Evolutionary conservation across 192 early-diverging fungal species (phyloP), one percentile per base, ranked within the genome.

Genomic region (Backusella parvicylindrica): DNA sequence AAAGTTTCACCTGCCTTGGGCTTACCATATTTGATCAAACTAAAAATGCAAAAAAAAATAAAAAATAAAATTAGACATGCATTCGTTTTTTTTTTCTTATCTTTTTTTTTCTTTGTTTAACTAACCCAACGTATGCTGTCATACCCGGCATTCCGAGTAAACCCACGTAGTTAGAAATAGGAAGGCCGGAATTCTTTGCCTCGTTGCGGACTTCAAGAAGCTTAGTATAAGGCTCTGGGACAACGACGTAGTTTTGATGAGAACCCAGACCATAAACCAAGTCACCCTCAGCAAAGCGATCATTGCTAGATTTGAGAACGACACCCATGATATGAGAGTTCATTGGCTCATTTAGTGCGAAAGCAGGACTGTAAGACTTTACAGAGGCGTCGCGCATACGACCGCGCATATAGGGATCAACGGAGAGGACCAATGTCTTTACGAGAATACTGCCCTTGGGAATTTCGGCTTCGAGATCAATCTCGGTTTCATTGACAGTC

Each of bases 1-100:
- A 95, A 78, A 2, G 93, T 96, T 75, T 98, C 95, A 21, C 95
- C 95, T 0, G 78, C 79, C 81, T 94, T 93, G 70, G 93, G 90
- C 72, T 92, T 75, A 23, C 90, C 93, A 23, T 90, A 76, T 5
- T 81, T 76, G 26, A 87, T 65, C 15, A 94, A 78, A 47, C 91
- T 43, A 30, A 73, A 53, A 32, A 74, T 83, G 18, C 11, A 40
- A 13, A 6, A 53, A n/a, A n/a, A n/a, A n/a, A n/a, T n/a, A n/a
- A n/a, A n/a, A n/a, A n/a, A n/a, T n/a, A n/a, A n/a, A n/a, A n/a
- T n/a, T n/a, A n/a, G n/a, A n/a, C n/a, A n/a, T n/a, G n/a, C n/a
- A n/a, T n/a, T n/a, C n/a, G n/a, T n/a, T n/a, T n/a, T n/a, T n/a
- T n/a, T n/a, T n/a, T n/a, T n/a, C n/a, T n/a, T n/a, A n/a, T n/a